phyloP scores from a whole-genome alignment of 1,284 basidiomycete species.

The Cutaneotrichosporon spelunceum region DNA sequence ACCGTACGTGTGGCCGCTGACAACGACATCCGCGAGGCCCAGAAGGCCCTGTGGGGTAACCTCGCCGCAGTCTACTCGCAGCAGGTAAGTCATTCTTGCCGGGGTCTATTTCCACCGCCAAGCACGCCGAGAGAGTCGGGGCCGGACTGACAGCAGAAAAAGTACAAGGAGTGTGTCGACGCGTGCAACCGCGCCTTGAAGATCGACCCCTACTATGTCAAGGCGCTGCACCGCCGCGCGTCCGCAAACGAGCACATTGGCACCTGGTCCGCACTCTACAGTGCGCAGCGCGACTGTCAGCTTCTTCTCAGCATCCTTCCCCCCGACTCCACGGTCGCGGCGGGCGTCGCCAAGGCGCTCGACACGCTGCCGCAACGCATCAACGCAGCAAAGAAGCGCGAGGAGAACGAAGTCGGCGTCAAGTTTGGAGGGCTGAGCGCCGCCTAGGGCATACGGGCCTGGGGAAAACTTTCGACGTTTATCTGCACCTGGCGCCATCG shows the following conservation, averaged over 20 bases:
- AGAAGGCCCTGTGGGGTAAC: constrained; percentile 45
- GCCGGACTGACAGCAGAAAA: constrained; percentile 6
- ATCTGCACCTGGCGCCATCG: background rate
- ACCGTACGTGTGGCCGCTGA: constrained; percentile 29
- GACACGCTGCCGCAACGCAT: constrained; percentile 18
- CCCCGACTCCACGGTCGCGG: constrained; percentile 12
- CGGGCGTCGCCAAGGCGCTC: constrained; percentile 11
- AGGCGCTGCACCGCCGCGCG: constrained; percentile 83
- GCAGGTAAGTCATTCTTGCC: constrained; percentile 48
- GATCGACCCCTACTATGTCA: constrained; percentile 80
- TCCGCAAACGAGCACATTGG: constrained; percentile 73
- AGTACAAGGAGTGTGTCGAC: constrained; percentile 52
- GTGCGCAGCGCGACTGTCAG: constrained; percentile 58
- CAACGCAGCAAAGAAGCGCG: constrained; percentile 7
- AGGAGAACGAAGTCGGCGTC: constrained; percentile 14
- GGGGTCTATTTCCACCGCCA: too few species aligned
- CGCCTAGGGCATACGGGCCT: background rate
- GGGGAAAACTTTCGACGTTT: constrained; percentile 1
- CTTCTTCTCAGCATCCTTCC: constrained; percentile 18
- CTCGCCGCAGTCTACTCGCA: constrained; percentile 38
- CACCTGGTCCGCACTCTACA: constrained; percentile 74
- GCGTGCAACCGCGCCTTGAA: constrained; percentile 61
- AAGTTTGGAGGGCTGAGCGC: constrained; percentile 12
- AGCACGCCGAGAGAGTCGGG: too few species aligned
- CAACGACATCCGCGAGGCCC: constrained; percentile 34